Conservation (phyloP, 148 eudicot genomes). For the Amaranthus cruentus region DNA sequence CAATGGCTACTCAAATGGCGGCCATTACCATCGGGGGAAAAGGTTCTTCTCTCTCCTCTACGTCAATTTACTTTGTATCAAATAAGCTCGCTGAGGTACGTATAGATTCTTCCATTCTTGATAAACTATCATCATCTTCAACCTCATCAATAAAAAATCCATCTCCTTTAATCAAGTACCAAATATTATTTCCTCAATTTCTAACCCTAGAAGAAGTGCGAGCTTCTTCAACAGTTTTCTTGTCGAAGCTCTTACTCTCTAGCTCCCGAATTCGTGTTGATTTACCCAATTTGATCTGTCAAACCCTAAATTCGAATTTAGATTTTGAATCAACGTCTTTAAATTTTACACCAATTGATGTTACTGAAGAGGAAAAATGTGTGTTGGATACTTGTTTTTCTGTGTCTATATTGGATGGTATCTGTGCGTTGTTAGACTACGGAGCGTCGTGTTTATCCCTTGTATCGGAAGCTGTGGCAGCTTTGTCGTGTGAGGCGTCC, state of each 20-base stretch:
- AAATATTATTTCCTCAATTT: constrained; percentile 34
- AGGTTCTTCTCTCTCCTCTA: constrained; percentile 54
- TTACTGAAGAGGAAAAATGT: constrained; percentile 27
- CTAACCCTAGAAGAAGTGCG: constrained; percentile 50
- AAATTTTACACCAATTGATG: constrained; percentile 18
- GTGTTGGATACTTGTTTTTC: constrained; percentile 33
- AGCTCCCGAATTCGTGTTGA: constrained; percentile 27
- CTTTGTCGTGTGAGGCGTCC: constrained; percentile 74
- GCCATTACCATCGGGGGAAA: constrained; percentile 59
- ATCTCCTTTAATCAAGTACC: constrained; percentile 25
- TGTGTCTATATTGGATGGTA: constrained; percentile 34
- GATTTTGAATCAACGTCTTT: neutral
- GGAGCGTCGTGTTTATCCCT: constrained; percentile 32
- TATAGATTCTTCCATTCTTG: constrained; percentile 56
- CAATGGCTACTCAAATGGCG: constrained; percentile 31
- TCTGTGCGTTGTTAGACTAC: constrained; percentile 62
- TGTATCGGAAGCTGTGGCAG: constrained; percentile 52
- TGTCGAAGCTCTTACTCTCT: constrained; percentile 52
- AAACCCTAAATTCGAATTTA: constrained; percentile 30
- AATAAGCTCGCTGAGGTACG: constrained; percentile 37
- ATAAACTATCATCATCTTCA: constrained; percentile 34
- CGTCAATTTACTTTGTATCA: constrained; percentile 50
- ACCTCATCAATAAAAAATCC: constrained; percentile 10
- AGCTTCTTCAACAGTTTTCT: constrained; percentile 47
- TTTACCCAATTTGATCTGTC: constrained; percentile 26